These are phyloP conservation scores for Noccaea caerulescens DNA, from an alignment of 345 rosid species.

Conservation along the genomic window DNA sequence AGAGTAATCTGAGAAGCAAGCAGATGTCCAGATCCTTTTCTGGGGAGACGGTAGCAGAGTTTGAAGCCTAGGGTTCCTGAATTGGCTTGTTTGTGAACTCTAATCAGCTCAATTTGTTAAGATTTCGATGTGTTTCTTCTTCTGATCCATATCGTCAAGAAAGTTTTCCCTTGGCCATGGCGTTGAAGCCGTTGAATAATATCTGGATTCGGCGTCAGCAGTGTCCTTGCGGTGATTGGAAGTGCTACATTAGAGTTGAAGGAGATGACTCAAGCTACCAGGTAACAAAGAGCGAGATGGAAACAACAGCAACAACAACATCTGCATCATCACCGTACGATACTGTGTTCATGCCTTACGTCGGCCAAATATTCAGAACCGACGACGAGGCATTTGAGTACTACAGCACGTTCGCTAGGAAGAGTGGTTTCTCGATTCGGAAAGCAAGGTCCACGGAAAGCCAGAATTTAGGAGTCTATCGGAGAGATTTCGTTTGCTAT, in stretches of 20 bases:
- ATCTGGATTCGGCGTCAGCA: slow-evolving; percentile 92
- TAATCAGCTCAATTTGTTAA: no score
- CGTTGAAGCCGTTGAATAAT: slow-evolving; percentile 65
- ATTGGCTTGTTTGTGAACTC: no score
- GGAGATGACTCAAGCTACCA: slow-evolving; percentile 64
- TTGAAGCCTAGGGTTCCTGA: neutral
- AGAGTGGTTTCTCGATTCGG: slow-evolving; percentile 84
- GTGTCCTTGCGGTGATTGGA: slow-evolving; percentile 97
- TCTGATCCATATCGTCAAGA: neutral
- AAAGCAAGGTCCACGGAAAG: slow-evolving; percentile 93
- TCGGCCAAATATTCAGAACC: slow-evolving; percentile 79
- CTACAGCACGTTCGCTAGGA: slow-evolving; percentile 81
- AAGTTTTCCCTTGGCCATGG: slow-evolving; percentile 32
- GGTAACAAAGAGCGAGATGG: slow-evolving; percentile 55
- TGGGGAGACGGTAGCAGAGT: neutral
- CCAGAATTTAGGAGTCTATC: slow-evolving; percentile 80
- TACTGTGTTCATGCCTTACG: slow-evolving; percentile 72
- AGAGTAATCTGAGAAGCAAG: neutral
- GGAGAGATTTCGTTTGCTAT: slow-evolving; percentile 93
- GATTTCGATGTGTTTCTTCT: no score
- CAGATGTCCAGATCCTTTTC: neutral
- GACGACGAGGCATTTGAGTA: slow-evolving; percentile 89
- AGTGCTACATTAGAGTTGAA: slow-evolving; percentile 69
- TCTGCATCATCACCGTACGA: slow-evolving; percentile 52
- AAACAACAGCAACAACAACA: slow-evolving; percentile 31